Percentiles rank a stretch among this genome's conserved stretches.
These are phyloP conservation scores for Leccinellum luteum DNA, from an alignment of 768 basidiomycete species.

Conservation along the genomic window DNA sequence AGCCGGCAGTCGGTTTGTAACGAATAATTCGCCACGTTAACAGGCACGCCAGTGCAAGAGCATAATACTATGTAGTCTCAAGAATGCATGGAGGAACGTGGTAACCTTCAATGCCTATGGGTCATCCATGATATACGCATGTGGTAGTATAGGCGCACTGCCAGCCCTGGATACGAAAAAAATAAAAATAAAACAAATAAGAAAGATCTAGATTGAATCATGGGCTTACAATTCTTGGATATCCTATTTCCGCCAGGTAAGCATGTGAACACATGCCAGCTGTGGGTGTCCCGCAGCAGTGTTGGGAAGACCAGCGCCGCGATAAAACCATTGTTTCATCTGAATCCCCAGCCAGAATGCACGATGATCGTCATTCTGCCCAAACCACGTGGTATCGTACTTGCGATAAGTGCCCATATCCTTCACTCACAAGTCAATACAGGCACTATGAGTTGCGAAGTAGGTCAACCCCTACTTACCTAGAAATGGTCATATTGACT, in stretches of 20 bases:
- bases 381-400: not conserved
- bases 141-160: not conserved
- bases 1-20: not conserved
- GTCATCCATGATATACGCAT: not conserved
- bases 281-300: not conserved
- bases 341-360: not conserved
- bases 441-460: not conserved
- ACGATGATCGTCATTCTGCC: not conserved
- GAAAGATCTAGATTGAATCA: not conserved
- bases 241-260: constrained; percentile 9
- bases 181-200: not conserved
- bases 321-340: constrained; percentile 23
- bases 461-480: not conserved
- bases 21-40: not conserved
- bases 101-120: not conserved
- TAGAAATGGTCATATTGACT: not conserved
- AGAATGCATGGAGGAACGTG: not conserved
- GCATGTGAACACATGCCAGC: constrained; percentile 2
- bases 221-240: constrained; percentile 1
- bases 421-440: not conserved
- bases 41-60: not conserved
- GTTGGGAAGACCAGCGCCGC: not conserved
- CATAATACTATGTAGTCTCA: not conserved
- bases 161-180: not conserved
- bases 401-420: not conserved